A percentile compares a stretch with the other conserved stretches of the same genome.
Conservation (phyloP, 2,329 filamentous ascomycete genomes). For the Aphanoascus verrucosus region DNA sequence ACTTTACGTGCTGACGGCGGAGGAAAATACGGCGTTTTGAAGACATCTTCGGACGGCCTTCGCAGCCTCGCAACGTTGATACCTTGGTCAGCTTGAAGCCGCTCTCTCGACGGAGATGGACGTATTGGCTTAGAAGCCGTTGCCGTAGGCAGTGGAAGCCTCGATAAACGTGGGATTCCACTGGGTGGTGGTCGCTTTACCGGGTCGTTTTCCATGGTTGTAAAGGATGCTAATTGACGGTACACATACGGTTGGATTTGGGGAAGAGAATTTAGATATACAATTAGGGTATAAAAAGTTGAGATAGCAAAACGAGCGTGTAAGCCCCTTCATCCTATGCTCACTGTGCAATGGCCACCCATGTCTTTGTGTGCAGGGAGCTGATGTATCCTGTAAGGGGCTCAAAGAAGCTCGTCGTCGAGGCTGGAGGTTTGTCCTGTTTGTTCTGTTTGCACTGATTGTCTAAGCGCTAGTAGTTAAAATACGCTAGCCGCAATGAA, state of each 20-base stretch:
- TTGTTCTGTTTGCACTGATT: not conserved
- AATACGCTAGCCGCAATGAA: not conserved
- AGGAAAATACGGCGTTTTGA: constrained; percentile 26
- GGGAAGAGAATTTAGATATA: not conserved
- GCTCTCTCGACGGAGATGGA: constrained; percentile 40
- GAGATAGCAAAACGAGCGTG: no score
- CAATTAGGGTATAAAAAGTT: not conserved
- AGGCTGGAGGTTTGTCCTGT: not conserved
- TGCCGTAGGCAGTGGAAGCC: constrained; percentile 42
- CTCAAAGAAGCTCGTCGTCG: not conserved
- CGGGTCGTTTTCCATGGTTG: constrained; percentile 29
- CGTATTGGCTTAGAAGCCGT: constrained; percentile 34
- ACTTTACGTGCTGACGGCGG: constrained; percentile 16
- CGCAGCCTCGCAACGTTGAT: constrained; percentile 30
- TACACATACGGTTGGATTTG: not conserved
- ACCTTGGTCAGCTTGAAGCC: constrained; percentile 33
- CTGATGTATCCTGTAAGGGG: not conserved
- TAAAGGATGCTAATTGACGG: not conserved
- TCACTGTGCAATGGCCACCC: no score
- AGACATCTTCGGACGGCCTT: constrained; percentile 31
- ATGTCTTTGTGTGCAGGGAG: not conserved
- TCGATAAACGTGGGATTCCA: constrained; percentile 43
- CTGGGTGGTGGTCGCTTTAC: constrained; percentile 24
- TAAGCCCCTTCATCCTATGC: no score
- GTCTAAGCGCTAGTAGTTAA: not conserved